These are phyloP conservation scores for Pestalotiopsis sp. DNA, from an alignment of 2,329 filamentous ascomycete species.

Conservation along the genomic window DNA sequence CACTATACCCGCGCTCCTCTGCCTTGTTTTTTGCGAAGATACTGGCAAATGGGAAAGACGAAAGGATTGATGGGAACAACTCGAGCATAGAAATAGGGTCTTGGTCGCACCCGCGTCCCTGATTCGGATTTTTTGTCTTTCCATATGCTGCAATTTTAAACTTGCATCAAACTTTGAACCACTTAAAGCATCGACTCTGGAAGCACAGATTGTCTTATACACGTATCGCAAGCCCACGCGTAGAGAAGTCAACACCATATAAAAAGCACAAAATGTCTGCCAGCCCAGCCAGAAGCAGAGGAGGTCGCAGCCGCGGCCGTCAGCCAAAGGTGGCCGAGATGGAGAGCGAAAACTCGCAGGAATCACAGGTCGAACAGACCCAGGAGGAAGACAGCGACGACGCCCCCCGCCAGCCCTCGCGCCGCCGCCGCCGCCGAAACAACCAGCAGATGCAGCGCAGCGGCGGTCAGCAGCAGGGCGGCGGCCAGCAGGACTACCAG, in stretches of 20 bases:
- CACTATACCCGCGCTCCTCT: not conserved
- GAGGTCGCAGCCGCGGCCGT: not conserved
- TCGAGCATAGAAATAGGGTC: not conserved
- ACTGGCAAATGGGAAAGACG: not conserved
- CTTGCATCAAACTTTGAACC: not conserved
- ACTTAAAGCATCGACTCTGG: not conserved
- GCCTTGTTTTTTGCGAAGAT: not conserved
- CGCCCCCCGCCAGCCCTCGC: constrained; percentile 19
- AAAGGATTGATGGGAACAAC: not conserved
- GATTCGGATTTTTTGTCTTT: not conserved
- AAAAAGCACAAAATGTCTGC: constrained; percentile 3
- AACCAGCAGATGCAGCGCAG: not conserved
- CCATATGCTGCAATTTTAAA: not conserved
- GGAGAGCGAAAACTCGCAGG: constrained; percentile 12
- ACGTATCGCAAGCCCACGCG: not conserved
- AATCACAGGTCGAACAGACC: constrained; percentile 21
- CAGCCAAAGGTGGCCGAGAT: constrained; percentile 3
- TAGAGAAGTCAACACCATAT: too few relatives aligned
- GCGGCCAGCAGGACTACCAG: not conserved
- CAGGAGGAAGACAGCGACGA: constrained; percentile 25
- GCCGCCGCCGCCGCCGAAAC: constrained; percentile 17
- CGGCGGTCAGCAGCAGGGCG: not conserved
- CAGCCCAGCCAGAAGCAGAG: constrained; percentile 5
- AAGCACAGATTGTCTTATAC: not conserved
- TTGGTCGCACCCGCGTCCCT: not conserved